phyloP scores from a whole-genome alignment of 2,329 filamentous ascomycete species.

The Tolypocladium album region DNA sequence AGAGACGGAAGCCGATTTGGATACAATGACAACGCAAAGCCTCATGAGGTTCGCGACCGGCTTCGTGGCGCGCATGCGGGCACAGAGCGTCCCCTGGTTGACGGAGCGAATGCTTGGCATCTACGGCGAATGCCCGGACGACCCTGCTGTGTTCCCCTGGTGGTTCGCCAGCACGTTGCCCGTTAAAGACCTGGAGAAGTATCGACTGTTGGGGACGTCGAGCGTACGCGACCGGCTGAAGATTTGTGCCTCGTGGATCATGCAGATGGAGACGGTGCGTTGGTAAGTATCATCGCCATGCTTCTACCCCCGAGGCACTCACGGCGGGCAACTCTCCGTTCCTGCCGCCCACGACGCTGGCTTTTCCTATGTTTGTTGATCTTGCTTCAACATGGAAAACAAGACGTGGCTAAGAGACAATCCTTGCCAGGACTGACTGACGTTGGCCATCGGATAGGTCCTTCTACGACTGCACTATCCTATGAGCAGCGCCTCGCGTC shows the following conservation, averaged over 20 bases:
- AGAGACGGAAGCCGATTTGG: conserved; percentile 6
- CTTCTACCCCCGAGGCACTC: background rate
- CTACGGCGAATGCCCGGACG: conserved; percentile 67
- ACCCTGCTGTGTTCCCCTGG: conserved; percentile 73
- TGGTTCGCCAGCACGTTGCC: conserved; percentile 83
- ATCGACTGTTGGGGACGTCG: conserved; percentile 58
- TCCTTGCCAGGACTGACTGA: conserved; percentile 13
- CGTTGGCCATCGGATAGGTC: conserved; percentile 17
- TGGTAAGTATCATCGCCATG: conserved; percentile 45
- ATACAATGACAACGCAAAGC: conserved; percentile 54
- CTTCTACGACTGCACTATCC: conserved; percentile 18
- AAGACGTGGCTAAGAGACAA: background rate
- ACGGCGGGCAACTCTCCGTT: background rate
- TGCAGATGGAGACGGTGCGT: conserved; percentile 56
- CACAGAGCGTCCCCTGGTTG: conserved; percentile 63
- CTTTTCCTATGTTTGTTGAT: background rate
- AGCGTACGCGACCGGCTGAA: conserved; percentile 76
- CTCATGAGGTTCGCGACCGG: conserved; percentile 54
- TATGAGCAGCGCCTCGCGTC: conserved; percentile 9
- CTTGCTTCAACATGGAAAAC: background rate
- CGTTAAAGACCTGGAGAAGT: conserved; percentile 68
- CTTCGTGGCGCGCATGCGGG: conserved; percentile 61
- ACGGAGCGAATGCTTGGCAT: conserved; percentile 59
- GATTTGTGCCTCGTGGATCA: conserved; percentile 71
- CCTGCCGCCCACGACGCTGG: background rate